phyloP scores from a whole-genome alignment of 768 basidiomycete species.

The Leccinum sublutescens region DNA sequence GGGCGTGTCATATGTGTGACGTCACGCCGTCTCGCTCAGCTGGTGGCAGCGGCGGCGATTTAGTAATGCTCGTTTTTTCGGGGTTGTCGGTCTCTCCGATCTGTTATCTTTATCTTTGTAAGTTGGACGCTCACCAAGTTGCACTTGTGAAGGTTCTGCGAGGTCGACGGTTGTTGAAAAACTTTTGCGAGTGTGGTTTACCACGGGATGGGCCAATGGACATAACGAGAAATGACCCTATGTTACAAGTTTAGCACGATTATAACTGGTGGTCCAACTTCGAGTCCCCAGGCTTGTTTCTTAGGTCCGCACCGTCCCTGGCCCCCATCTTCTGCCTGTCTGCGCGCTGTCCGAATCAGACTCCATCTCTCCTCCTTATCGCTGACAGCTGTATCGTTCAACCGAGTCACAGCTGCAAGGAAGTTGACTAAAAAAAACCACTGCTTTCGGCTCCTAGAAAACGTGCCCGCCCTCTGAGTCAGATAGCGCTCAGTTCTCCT shows the following conservation, averaged over 20 bases:
- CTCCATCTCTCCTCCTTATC: not conserved
- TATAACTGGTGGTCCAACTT: slow-evolving; percentile 3
- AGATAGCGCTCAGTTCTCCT: slow-evolving; percentile 20
- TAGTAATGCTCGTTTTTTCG: too few species aligned
- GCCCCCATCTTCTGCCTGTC: not conserved
- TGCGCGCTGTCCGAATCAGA: not conserved
- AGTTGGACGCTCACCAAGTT: too few species aligned
- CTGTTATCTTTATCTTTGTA: too few species aligned
- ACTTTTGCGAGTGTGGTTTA: not conserved
- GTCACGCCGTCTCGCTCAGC: not conserved
- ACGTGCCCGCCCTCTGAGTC: slow-evolving; percentile 21
- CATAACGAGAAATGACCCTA: slow-evolving; percentile 23
- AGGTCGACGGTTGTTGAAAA: not conserved
- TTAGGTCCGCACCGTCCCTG: slow-evolving; percentile 13
- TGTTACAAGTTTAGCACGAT: slow-evolving; percentile 18
- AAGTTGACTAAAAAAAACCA: slow-evolving; percentile 26
- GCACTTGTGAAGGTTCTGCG: not conserved
- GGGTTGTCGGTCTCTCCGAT: too few species aligned
- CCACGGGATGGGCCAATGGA: not conserved
- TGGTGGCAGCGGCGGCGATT: too few species aligned
- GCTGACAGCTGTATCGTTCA: not conserved
- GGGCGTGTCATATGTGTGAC: not conserved
- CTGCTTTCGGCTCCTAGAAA: slow-evolving; percentile 24
- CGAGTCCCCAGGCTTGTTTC: slow-evolving; percentile 10
- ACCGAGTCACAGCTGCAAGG: slow-evolving; percentile 8